phyloP scores from a whole-genome alignment of 1,284 basidiomycete species.

The Naganishia albida region DNA sequence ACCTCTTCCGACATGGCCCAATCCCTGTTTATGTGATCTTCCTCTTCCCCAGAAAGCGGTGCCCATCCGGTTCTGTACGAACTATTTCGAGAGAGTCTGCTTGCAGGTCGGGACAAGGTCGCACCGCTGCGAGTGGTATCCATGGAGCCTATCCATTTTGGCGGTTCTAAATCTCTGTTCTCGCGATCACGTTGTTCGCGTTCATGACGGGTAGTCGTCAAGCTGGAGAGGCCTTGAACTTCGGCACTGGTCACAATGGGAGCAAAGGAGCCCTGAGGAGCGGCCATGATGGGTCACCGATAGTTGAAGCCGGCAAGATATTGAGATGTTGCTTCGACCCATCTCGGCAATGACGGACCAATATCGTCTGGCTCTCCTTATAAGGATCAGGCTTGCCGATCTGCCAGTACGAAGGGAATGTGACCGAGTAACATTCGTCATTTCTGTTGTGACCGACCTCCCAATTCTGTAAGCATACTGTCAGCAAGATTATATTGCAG shows the following conservation, averaged over 20 bases:
- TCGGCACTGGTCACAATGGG: background rate
- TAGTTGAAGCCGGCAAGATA: background rate
- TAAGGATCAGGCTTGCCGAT: background rate
- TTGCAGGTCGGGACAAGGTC: background rate
- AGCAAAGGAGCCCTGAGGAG: slow-evolving; percentile 3
- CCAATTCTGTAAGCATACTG: background rate
- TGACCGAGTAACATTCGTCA: background rate
- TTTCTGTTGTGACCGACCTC: background rate
- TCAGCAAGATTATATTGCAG: background rate
- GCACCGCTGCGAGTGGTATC: background rate
- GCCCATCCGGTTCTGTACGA: background rate
- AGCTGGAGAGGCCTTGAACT: background rate
- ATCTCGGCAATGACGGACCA: background rate
- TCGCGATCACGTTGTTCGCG: background rate
- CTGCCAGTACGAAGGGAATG: background rate
- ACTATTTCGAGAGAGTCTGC: background rate
- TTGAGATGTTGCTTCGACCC: background rate
- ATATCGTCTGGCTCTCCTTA: background rate
- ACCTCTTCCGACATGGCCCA: slow-evolving; percentile 15
- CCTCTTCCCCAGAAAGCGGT: background rate
- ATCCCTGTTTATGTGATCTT: background rate
- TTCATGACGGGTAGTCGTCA: background rate
- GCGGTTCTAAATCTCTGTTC: background rate
- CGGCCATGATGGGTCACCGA: background rate
- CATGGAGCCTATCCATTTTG: slow-evolving; percentile 12